Percentiles rank a stretch among this genome's conserved stretches.
phyloP scores from a whole-genome alignment of 73 alveolate genomes.

The Paramecium sexaurelia region DNA sequence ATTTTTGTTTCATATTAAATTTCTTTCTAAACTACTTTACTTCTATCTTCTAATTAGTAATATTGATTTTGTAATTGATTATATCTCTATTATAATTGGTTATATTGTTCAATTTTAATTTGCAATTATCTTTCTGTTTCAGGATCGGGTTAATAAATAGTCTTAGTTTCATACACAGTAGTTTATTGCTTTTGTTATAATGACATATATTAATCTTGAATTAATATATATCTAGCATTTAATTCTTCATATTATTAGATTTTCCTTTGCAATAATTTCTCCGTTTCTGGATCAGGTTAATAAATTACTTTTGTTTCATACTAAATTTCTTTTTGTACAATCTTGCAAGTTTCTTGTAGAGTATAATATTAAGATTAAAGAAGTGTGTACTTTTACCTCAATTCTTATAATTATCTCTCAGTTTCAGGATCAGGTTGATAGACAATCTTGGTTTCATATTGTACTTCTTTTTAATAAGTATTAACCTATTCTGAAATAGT shows the following conservation, averaged over 20 bases:
- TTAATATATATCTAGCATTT: neutral
- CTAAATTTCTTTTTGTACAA: neutral
- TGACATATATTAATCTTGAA: neutral
- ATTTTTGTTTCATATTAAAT: neutral
- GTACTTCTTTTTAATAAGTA: neutral
- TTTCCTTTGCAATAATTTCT: neutral
- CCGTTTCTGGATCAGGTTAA: conserved; percentile 15
- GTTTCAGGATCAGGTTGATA: conserved; percentile 21
- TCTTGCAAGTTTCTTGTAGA: neutral
- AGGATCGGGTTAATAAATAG: neutral
- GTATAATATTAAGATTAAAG: conserved; percentile 14
- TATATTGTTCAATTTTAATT: neutral
- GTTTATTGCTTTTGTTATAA: neutral
- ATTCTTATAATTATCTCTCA: neutral
- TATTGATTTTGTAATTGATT: neutral
- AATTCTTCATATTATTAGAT: neutral
- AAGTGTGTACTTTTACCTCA: neutral
- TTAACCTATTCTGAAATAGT: neutral
- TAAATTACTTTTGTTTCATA: conserved; percentile 2
- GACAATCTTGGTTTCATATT: neutral
- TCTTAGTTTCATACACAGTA: neutral
- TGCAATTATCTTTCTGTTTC: conserved; percentile 2
- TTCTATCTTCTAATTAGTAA: neutral
- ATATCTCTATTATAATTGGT: neutral
- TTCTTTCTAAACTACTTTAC: neutral